Conservation (phyloP, 495 filamentous ascomycete genomes). For the Astrocystis sublimbata region DNA sequence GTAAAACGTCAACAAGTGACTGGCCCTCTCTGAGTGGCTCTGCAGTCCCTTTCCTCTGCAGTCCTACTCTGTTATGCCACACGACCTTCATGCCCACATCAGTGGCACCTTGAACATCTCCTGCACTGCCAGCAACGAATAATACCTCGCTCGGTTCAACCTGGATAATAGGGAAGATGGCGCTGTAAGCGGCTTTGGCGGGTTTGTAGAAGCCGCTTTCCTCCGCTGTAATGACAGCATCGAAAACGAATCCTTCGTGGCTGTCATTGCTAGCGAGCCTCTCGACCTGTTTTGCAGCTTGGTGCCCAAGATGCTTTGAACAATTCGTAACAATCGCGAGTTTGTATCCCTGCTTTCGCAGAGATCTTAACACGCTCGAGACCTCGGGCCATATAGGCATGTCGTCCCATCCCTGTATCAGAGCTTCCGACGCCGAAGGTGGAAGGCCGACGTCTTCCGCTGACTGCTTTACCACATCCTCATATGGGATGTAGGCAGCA, state of each 20-base stretch:
- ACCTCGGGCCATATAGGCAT: constrained; percentile 37
- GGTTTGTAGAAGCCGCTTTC: constrained; percentile 39
- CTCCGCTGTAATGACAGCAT: constrained; percentile 36
- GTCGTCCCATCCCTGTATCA: constrained; percentile 29
- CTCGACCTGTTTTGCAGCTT: constrained; percentile 22
- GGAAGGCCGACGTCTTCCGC: constrained; percentile 31
- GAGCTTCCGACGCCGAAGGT: constrained; percentile 20
- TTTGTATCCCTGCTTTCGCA: constrained; percentile 26
- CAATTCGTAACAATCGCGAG: constrained; percentile 38
- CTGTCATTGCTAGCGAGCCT: constrained; percentile 3
- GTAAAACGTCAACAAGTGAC: constrained; percentile 18
- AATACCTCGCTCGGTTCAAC: constrained; percentile 31
- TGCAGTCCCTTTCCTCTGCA: constrained; percentile 22
- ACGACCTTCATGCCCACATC: constrained; percentile 37
- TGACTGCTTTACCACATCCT: constrained; percentile 30
- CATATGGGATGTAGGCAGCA: constrained; percentile 34
- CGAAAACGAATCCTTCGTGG: constrained; percentile 21
- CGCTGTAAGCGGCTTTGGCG: constrained; percentile 28
- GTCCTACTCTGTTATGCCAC: constrained; percentile 39
- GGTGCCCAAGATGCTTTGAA: constrained; percentile 30
- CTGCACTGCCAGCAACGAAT: constrained; percentile 39
- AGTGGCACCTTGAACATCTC: constrained; percentile 37
- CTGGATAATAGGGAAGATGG: constrained; percentile 23
- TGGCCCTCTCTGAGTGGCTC: constrained; percentile 17
- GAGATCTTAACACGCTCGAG: constrained; percentile 15